Percentiles rank a stretch among this genome's conserved stretches.
Conservation (phyloP, 768 basidiomycete species). For the Agaricus blazei region DNA sequence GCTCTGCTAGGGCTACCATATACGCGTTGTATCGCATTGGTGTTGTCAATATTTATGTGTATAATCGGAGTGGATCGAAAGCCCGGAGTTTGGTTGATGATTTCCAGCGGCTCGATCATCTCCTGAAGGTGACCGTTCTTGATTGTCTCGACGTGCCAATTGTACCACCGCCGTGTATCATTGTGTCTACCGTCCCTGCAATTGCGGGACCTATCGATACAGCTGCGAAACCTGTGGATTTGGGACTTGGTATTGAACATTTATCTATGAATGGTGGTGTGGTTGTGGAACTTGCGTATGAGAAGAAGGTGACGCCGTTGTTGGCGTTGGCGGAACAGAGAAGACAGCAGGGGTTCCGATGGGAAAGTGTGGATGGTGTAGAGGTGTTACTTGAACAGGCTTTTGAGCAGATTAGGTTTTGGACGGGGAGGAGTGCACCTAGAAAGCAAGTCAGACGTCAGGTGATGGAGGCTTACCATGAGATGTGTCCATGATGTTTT, state of each 20-base stretch:
- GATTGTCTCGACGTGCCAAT: constrained; percentile 40
- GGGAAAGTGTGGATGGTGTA: constrained; percentile 58
- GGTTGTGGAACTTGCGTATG: constrained; percentile 76
- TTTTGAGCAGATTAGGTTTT: constrained; percentile 54
- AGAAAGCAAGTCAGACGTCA: constrained; percentile 33
- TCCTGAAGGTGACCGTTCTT: constrained; percentile 45
- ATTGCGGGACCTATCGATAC: constrained; percentile 23
- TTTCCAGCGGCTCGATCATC: constrained; percentile 41
- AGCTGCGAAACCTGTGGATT: constrained; percentile 26
- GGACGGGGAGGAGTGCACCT: constrained; percentile 53
- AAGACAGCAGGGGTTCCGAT: constrained; percentile 26
- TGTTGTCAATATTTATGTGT: constrained; percentile 57
- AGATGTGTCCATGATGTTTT: constrained; percentile 2
- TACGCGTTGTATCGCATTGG: constrained; percentile 66
- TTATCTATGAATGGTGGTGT: constrained; percentile 25
- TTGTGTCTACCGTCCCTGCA: constrained; percentile 71
- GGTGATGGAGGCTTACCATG: constrained; percentile 40
- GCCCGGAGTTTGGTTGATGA: constrained; percentile 52
- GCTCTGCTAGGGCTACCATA: constrained; percentile 73
- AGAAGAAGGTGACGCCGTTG: constrained; percentile 61
- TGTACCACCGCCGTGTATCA: constrained; percentile 41
- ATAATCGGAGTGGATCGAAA: constrained; percentile 61
- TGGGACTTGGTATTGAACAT: constrained; percentile 42
- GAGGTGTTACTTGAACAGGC: constrained; percentile 71
- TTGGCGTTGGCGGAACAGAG: constrained; percentile 43